Conservation (phyloP, 495 filamentous ascomycete species). For the Pyrenula aspistea region DNA sequence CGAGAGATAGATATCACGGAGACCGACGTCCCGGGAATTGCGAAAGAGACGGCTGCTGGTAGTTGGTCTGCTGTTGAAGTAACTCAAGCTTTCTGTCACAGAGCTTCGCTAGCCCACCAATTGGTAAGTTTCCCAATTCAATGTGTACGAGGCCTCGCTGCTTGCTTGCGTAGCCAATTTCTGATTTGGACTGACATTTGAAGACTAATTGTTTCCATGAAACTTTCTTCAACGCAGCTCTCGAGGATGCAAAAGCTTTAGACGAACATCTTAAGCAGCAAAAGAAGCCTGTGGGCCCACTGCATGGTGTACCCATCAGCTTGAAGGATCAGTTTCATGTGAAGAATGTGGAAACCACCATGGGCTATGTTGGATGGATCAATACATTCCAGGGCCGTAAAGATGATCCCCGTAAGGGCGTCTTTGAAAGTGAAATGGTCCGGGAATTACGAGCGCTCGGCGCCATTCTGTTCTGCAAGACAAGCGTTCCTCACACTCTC, state of each 20-base stretch:
- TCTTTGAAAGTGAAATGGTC: constrained; percentile 38
- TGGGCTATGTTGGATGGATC: constrained; percentile 47
- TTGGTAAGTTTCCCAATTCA: constrained; percentile 22
- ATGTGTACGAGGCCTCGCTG: background rate
- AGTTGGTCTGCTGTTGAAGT: constrained; percentile 37
- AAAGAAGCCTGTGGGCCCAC: constrained; percentile 36
- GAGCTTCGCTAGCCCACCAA: constrained; percentile 45
- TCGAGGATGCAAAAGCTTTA: constrained; percentile 43
- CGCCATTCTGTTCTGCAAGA: constrained; percentile 56
- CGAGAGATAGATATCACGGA: constrained; percentile 47
- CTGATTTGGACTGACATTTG: background rate
- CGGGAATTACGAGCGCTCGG: constrained; percentile 41
- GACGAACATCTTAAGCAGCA: constrained; percentile 42
- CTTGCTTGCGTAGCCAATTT: too few relatives aligned
- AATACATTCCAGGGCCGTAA: constrained; percentile 37
- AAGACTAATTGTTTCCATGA: constrained; percentile 51
- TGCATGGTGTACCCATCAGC: constrained; percentile 56
- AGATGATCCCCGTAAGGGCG: constrained; percentile 21
- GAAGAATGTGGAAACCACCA: constrained; percentile 49
- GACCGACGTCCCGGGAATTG: constrained; percentile 37
- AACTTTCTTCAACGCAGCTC: constrained; percentile 48
- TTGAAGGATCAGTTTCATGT: constrained; percentile 65
- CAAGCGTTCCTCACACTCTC: constrained; percentile 46
- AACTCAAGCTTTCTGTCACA: constrained; percentile 41
- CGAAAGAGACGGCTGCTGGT: constrained; percentile 30